These are phyloP conservation scores for Nakaseomyces delphensis DNA, from an alignment of 1,139 yeast species.

Conservation along the genomic window DNA sequence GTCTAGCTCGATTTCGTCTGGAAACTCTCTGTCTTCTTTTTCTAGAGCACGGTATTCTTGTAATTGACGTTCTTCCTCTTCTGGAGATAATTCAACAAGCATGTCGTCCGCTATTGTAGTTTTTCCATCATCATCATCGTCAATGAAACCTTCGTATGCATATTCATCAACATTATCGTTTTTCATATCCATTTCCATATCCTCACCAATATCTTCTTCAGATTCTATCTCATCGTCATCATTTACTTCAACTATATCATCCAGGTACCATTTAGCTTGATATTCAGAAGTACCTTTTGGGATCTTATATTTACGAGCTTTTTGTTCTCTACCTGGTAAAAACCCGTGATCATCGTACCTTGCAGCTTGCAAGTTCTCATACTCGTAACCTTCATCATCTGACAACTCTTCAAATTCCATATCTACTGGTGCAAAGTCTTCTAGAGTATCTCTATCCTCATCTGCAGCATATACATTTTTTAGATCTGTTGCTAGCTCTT, in stretches of 20 bases:
- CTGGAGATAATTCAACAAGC: constrained; percentile 66
- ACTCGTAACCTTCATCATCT: constrained; percentile 37
- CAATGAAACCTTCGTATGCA: constrained; percentile 28
- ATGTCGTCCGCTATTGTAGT: constrained; percentile 27
- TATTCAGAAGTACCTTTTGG: constrained; percentile 91
- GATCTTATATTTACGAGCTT: constrained; percentile 37
- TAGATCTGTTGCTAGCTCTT: constrained; percentile 19
- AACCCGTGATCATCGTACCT: constrained; percentile 65
- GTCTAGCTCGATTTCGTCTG: constrained; percentile 83
- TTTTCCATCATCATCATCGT: constrained; percentile 21
- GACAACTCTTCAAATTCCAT: constrained; percentile 41
- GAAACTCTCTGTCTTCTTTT: constrained; percentile 83
- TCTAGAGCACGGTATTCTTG: constrained; percentile 59
- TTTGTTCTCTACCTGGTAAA: constrained; percentile 38
- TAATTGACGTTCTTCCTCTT: constrained; percentile 76
- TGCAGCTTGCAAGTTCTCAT: constrained; percentile 44
- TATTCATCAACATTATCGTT: constrained; percentile 30
- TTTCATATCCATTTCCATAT: constrained; percentile 31
- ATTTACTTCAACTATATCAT: constrained; percentile 46
- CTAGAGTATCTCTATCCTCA: constrained; percentile 55
- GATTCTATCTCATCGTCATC: constrained; percentile 38
- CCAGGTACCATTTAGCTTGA: constrained; percentile 88
- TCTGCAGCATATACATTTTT: constrained; percentile 36
- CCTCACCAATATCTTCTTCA: constrained; percentile 25
- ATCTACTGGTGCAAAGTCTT: constrained; percentile 56